Percentiles rank a stretch among this genome's conserved stretches.
These are phyloP conservation scores for Yarrowia alimentaria DNA, from an alignment of 805 yeast genomes.

Conservation along the genomic window DNA sequence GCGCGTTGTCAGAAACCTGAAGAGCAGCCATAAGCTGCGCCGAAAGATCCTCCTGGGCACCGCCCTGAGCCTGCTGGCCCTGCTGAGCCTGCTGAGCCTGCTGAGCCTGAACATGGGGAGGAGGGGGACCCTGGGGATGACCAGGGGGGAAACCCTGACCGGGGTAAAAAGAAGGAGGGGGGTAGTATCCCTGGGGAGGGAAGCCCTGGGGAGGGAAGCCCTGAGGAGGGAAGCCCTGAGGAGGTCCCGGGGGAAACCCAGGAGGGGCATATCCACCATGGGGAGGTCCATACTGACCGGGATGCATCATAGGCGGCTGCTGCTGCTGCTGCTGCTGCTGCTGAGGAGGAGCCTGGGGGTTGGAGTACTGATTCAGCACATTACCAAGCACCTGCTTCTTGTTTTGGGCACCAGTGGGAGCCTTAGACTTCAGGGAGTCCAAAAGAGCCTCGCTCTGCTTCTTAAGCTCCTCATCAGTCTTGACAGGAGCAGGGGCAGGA, in stretches of 20 bases:
- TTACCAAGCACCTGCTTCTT: slow-evolving; percentile 25
- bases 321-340: slow-evolving; percentile 19
- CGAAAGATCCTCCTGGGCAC: slow-evolving; percentile 33
- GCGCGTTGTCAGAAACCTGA: slow-evolving; percentile 28
- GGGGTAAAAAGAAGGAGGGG: slow-evolving; percentile 24
- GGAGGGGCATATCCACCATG: slow-evolving; percentile 23
- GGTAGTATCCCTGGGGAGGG: slow-evolving; percentile 23
- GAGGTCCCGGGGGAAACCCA: no score
- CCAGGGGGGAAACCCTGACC: slow-evolving; percentile 6
- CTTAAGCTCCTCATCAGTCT: slow-evolving; percentile 26
- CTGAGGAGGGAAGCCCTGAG: slow-evolving; percentile 21
- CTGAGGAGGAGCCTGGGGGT: slow-evolving; percentile 24
- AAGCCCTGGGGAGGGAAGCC: slow-evolving; percentile 27
- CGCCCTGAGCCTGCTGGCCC: slow-evolving; percentile 13
- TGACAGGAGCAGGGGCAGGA: slow-evolving; percentile 17
- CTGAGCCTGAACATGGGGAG: not conserved
- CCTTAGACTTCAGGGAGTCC: slow-evolving; percentile 25
- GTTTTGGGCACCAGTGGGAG: slow-evolving; percentile 6
- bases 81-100: not conserved
- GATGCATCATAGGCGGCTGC: slow-evolving; percentile 1
- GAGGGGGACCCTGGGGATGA: not conserved
- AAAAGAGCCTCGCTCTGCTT: slow-evolving; percentile 23
- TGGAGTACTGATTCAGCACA: slow-evolving; percentile 26
- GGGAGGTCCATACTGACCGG: slow-evolving; percentile 6
- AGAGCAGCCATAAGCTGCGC: slow-evolving; percentile 34